Evolutionary conservation across 2,329 filamentous ascomycete species (phyloP), one percentile per base, ranked within the genome.

Genomic region (Fusarium odoratissimum): DNA sequence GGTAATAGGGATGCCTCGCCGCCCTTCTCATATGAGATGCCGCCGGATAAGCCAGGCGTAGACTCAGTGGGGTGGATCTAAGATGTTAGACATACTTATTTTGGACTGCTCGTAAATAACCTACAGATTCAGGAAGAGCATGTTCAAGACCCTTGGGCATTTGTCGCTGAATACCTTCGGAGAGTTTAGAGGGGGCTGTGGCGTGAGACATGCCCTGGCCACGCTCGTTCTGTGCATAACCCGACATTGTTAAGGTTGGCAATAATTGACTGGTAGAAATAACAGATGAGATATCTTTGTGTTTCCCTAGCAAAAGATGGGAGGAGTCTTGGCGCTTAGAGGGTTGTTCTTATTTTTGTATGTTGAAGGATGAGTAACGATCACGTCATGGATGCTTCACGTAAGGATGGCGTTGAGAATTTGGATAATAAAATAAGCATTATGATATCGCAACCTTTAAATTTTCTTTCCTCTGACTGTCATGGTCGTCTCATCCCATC

Each of bases 1-100:
- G 77, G 75, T 13, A 78, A 46, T 1, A 75, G 60, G 5, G 77
- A 78, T 16, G 71, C 67, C 3, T 67, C 42, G 1, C 72, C 67
- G 3, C 60, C 66, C 37, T 75, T 75, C 3, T 74, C 72, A 11
- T 78, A 75, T 3, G 75, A 62, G 19, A 69, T 54, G 17, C 69
- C 68, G 16, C 67, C 71, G 1, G 69, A 73, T 42, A 76, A 65
- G 2, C 63, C 71, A 12, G 67, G 61, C 4, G 71, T 62, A 11
- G 64, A 54, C 1, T 54, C 64, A 2, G 76, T 78, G 5, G 76
- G 73, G 6, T 78, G 76, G 14, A 78, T 37, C 76, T 78, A 11
- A 5, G 2, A 23, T 23, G 9, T 38, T 16, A 76, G 44, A 6
- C 4, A 31, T 8, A 1, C 16, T 31, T 0, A 21, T 3, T 9